phyloP scores from a whole-genome alignment of 495 filamentous ascomycete species.

The Chaetomium fimeti region DNA sequence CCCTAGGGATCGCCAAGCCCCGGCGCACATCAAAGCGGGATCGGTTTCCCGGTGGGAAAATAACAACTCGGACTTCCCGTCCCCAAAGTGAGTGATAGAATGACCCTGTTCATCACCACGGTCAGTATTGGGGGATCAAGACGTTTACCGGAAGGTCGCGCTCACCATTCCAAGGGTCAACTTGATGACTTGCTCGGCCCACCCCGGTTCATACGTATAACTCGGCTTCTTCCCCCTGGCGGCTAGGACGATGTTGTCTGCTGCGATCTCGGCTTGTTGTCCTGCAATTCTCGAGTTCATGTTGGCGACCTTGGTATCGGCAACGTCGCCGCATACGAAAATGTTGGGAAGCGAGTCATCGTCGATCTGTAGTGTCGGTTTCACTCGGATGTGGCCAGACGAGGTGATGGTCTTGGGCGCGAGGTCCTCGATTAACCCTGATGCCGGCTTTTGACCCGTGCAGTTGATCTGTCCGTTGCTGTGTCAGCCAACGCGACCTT shows the following conservation, averaged over 20 bases:
- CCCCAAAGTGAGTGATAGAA: constrained; percentile 33
- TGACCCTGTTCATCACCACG: constrained; percentile 18
- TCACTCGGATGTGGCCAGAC: constrained; percentile 34
- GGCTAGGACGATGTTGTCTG: constrained; percentile 32
- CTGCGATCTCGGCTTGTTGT: constrained; percentile 31
- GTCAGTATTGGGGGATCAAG: constrained; percentile 6
- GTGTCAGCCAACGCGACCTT: background rate
- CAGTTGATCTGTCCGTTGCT: constrained; percentile 32
- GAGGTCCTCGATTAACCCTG: constrained; percentile 24
- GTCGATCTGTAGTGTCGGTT: constrained; percentile 33
- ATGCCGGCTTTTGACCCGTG: constrained; percentile 33
- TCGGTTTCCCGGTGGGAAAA: constrained; percentile 29
- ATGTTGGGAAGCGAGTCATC: constrained; percentile 34
- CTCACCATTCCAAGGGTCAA: constrained; percentile 34
- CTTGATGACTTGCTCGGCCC: constrained; percentile 34
- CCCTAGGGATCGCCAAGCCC: constrained; percentile 26
- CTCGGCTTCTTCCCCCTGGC: constrained; percentile 22
- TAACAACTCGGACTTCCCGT: constrained; percentile 31
- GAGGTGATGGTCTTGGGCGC: constrained; percentile 27
- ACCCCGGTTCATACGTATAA: constrained; percentile 24
- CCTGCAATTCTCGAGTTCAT: constrained; percentile 30
- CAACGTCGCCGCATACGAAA: constrained; percentile 35
- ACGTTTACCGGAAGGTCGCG: background rate
- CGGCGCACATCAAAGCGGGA: constrained; percentile 30
- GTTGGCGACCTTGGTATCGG: constrained; percentile 30